Evolutionary conservation across 2,329 filamentous ascomycete species (phyloP), one percentile per base, ranked within the genome.

Genomic region (Aureobasidium vineae): DNA sequence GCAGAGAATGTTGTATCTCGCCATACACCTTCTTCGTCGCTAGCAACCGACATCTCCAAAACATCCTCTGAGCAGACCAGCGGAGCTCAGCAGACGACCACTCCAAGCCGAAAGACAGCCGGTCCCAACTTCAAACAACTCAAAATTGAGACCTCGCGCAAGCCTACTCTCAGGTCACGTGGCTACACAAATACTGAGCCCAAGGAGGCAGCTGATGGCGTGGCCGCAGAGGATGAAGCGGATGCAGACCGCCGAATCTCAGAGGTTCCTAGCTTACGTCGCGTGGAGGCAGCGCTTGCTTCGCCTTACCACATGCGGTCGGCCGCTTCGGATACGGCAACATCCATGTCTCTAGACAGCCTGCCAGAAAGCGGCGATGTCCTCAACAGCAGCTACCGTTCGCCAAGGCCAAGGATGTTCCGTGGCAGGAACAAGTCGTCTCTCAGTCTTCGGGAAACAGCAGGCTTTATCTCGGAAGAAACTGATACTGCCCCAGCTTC

Each of bases 41-140:
- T 65, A 21, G 61, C 50, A 31, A 65, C 61, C 38, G 61, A 65
- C 8, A 41, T 47, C 10, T 65, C 41, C 8, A 47, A 56, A 16
- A 54, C 61, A 5, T 65, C 61, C 5, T 38, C 61, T 3, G 61
- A 65, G 41, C 61, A 54, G 49, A 47, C 16, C 31, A 59, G 38
- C 19, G 53, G 52, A 28, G 63, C 63, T 5, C 52, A 66, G 50
- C 52, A 66, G 33, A 40, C 33, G 2, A 50, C 28, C 4, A 50
- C 53, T 19, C 72, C 91, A 63, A 91, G 85, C 71, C 85, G 93
- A 68, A 86, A 93, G 69, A 79, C 96, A 38, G 97, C 93, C 3
- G 90, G 90, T 8, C 88, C 91, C 71, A 91, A 91, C 72, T 80
- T 85, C 16, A 93, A 90, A 75, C 90, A 93, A 73, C 81, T 98